Evolutionary conservation across 345 rosid species (phyloP).

Genomic region (Murraya paniculata): DNA sequence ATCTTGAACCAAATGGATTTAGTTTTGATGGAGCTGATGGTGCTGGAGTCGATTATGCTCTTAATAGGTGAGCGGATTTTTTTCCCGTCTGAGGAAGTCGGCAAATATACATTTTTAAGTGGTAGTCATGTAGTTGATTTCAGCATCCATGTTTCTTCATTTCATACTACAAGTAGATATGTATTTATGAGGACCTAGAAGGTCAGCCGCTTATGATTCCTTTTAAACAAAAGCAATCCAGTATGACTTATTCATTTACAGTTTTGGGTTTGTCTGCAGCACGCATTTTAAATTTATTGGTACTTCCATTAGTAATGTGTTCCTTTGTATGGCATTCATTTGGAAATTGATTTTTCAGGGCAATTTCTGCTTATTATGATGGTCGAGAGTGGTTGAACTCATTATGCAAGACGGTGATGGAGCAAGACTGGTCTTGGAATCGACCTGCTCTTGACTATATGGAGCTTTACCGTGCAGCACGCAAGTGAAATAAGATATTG

Average conservation of each 20-base stretch:
- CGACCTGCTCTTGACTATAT: constrained; percentile 92
- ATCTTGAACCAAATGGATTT: constrained; percentile 89
- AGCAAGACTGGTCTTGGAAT: constrained; percentile 99
- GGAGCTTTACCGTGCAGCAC: constrained; percentile 90
- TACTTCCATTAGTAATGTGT: neutral
- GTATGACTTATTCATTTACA: neutral
- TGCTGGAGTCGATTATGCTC: constrained; percentile 80
- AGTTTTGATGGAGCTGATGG: constrained; percentile 84
- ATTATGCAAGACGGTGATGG: constrained; percentile 79
- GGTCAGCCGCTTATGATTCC: neutral
- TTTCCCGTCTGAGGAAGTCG: neutral
- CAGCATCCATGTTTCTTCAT: neutral
- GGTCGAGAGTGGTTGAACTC: constrained; percentile 73
- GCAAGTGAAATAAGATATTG: constrained; percentile 38
- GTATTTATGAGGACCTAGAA: neutral
- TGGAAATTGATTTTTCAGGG: constrained; percentile 43
- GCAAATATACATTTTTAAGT: neutral
- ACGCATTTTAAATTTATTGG: neutral
- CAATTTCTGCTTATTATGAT: constrained; percentile 73
- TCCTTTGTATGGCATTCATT: neutral
- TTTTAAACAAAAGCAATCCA: neutral
- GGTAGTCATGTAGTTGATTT: neutral
- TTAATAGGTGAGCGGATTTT: constrained; percentile 54
- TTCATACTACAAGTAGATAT: neutral
- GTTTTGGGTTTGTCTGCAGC: neutral